Base-by-base conservation (phyloP, 2,329 filamentous ascomycete species). In the Torrubiella hemipterigena region DNA sequence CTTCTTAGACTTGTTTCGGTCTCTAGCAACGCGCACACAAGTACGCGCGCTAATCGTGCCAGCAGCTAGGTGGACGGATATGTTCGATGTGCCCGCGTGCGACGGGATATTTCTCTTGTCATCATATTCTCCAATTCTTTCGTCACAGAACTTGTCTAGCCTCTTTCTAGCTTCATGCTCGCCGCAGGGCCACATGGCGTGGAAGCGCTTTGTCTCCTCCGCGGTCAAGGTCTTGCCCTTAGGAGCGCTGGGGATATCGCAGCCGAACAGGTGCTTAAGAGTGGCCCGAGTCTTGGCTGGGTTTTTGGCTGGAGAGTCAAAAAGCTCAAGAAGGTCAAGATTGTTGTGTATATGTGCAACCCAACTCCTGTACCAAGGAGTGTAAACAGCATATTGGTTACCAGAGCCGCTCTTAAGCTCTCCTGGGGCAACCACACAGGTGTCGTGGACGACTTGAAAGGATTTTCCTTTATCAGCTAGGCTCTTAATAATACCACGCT, bases 301-400 rank as follows among this genome's bases (percentile, higher is more conserved):
- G 25, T 59, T 58, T 35, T 51, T 52, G 23, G 40, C 38, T 1
- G 62, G 62, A 1, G 64, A 53, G 0, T 77, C 69, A 5, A 66
- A 73, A 3, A 73, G 54, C 21, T 78, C 65, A 1, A 93, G 56
- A 0, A 84, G 57, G 11, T 83, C 67, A 0, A 71, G 69, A 39
- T 93, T 74, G 4, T 68, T 62, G 37, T 87, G 77, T 5, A 93
- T 46, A 42, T 87, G 70, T 4, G 70, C 68, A 15, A 86, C 55
- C 85, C 86, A 94, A 0, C 79, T 47, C 12, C 76, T 67, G 49
- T 71, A 89, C 84, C 85, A 94, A 0, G 85, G 87, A 3, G 67
- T 75, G 44, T 91, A 94, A 1, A 94, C 83, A 0, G 82, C 73
- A 44, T 91, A 93, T 45, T 89, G 83, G 33, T 73, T 83, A 2